Evolutionary conservation across 306 rosid genomes (phyloP).

Genomic region (Hippophae gyantsensis): DNA sequence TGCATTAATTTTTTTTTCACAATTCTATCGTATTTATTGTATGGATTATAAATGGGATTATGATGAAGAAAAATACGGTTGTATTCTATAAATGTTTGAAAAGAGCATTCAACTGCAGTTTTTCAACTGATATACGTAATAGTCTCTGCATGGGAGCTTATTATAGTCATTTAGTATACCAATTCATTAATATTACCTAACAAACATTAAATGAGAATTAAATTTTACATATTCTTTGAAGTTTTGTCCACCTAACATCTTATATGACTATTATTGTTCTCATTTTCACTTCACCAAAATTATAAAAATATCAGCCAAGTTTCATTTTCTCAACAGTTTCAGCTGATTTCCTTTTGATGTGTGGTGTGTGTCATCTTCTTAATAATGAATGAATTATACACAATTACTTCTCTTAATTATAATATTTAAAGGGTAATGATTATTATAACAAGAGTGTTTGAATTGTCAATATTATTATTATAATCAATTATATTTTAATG

Average conservation of each 20-base stretch:
- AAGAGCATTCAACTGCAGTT: slow-evolving; percentile 66
- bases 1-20: neutral
- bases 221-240: slow-evolving; percentile 46
- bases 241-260: slow-evolving; percentile 56
- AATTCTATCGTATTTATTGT: neutral
- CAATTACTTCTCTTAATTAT: too few relatives aligned
- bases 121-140: slow-evolving; percentile 55
- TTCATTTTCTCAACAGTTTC: too few relatives aligned
- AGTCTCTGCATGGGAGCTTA: slow-evolving; percentile 56
- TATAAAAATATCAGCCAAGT: neutral
- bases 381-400: too few relatives aligned
- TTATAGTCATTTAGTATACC: slow-evolving; percentile 61
- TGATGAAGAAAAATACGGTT: slow-evolving; percentile 19
- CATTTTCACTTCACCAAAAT: slow-evolving; percentile 13
- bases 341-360: too few relatives aligned
- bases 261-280: slow-evolving; percentile 37
- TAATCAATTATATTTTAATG: too few relatives aligned
- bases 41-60: slow-evolving; percentile 11
- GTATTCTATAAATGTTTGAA: slow-evolving; percentile 61
- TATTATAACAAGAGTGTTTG: too few relatives aligned
- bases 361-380: too few relatives aligned
- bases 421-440: too few relatives aligned
- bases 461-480: too few relatives aligned
- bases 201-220: slow-evolving; percentile 58
- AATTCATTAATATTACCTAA: slow-evolving; percentile 71